phyloP scores from a whole-genome alignment of 176 grass and related monocot species.

The Areca catechu region DNA sequence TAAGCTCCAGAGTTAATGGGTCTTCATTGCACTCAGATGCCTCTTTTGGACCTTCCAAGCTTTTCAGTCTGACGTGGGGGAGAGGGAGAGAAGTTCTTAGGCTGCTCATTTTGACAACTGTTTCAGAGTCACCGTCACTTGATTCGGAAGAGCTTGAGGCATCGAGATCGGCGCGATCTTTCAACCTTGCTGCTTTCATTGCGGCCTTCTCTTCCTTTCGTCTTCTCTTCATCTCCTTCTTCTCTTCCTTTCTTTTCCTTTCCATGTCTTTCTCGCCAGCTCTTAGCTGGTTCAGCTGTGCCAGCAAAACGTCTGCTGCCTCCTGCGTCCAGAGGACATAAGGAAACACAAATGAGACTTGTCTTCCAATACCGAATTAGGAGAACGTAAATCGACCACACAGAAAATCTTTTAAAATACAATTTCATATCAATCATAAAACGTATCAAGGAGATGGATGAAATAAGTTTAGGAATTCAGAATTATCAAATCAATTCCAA shows the following conservation, averaged over 20 bases:
- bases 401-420: no score
- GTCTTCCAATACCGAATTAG: no score
- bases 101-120: slow-evolving; percentile 22
- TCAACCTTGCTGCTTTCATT: slow-evolving; percentile 18
- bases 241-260: slow-evolving; percentile 13
- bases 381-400: no score
- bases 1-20: no score
- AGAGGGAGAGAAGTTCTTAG: slow-evolving; percentile 20
- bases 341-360: no score
- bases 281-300: slow-evolving; percentile 51
- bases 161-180: neutral
- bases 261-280: neutral
- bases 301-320: slow-evolving; percentile 45
- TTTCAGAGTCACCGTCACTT: slow-evolving; percentile 30
- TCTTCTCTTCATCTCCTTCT: slow-evolving; percentile 24
- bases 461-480: no score
- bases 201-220: slow-evolving; percentile 33
- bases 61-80: neutral
- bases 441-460: no score
- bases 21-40: neutral
- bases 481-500: no score
- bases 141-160: slow-evolving; percentile 25
- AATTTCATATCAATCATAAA: no score
- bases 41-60: neutral
- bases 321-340: slow-evolving; percentile 22